Evolutionary conservation across 2,329 filamentous ascomycete species (phyloP).

Genomic region (Knufia fluminis): DNA sequence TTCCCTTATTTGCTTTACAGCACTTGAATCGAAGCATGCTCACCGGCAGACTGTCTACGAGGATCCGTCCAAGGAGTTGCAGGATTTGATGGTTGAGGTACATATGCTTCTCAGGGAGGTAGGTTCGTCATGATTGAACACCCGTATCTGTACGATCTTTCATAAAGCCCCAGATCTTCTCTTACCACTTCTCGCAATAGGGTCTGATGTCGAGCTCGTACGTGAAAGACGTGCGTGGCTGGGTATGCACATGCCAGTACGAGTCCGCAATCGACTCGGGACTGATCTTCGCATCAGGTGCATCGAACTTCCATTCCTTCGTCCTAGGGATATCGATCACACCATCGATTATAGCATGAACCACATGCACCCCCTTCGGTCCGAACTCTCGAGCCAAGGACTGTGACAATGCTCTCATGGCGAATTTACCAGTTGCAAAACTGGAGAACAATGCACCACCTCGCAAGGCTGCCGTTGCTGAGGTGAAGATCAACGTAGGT

Average conservation of each 20-base stretch:
- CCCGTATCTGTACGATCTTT: no score
- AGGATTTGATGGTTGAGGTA: conserved; percentile 83
- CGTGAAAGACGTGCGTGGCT: conserved; percentile 69
- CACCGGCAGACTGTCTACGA: conserved; percentile 71
- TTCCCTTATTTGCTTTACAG: conserved; percentile 32
- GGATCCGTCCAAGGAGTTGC: conserved; percentile 53
- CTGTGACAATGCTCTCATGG: conserved; percentile 62
- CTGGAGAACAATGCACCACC: conserved; percentile 59
- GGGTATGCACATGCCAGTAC: conserved; percentile 77
- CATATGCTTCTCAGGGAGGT: conserved; percentile 37
- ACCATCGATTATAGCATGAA: conserved; percentile 74
- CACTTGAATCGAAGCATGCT: conserved; percentile 40
- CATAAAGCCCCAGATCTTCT: no score
- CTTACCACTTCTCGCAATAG: conserved; percentile 73
- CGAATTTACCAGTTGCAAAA: conserved; percentile 76
- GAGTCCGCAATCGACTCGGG: conserved; percentile 74
- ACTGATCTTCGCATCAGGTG: conserved; percentile 59
- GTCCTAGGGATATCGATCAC: conserved; percentile 72
- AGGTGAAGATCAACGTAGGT: conserved; percentile 75
- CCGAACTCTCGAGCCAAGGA: conserved; percentile 75
- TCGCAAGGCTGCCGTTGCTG: conserved; percentile 70
- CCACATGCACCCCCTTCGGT: conserved; percentile 72
- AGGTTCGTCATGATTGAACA: no score
- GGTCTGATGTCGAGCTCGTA: conserved; percentile 45
- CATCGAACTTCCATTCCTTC: conserved; percentile 49